Percentiles rank a stretch among this genome's conserved stretches.
Evolutionary conservation across 2,329 filamentous ascomycete species (phyloP).

Genomic region (Calonectria crousiana): DNA sequence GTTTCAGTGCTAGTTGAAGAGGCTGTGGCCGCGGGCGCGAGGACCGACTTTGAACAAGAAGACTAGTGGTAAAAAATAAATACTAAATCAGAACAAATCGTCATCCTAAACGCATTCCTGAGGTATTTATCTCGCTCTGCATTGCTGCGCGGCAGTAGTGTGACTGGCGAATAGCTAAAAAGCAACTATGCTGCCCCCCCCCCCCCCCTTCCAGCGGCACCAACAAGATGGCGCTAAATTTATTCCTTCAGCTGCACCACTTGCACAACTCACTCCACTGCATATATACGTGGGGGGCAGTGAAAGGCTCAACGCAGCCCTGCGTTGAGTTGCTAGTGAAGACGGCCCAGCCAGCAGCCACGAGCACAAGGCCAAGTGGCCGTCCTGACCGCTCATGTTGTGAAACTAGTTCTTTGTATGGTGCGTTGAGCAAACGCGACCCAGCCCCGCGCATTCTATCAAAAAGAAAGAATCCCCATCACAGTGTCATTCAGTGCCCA

Average conservation of each 20-base stretch:
- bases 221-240: neutral
- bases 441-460: neutral
- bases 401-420: neutral
- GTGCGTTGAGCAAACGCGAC: neutral
- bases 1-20: slow-evolving; percentile 47
- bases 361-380: neutral
- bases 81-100: neutral
- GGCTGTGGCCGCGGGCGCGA: slow-evolving; percentile 27
- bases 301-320: neutral
- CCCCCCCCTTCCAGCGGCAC: neutral
- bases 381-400: neutral
- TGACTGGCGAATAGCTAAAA: neutral
- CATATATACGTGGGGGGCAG: neutral
- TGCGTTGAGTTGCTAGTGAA: neutral
- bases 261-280: neutral
- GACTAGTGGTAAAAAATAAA: slow-evolving; percentile 6
- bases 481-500: neutral
- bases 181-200: neutral
- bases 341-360: neutral
- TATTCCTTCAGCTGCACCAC: neutral
- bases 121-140: neutral
- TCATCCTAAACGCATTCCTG: neutral
- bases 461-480: neutral
- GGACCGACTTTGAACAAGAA: slow-evolving; percentile 31
- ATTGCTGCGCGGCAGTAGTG: neutral